Base-by-base conservation (phyloP, 805 yeast species). In the Wickerhamomyces chambardii region DNA sequence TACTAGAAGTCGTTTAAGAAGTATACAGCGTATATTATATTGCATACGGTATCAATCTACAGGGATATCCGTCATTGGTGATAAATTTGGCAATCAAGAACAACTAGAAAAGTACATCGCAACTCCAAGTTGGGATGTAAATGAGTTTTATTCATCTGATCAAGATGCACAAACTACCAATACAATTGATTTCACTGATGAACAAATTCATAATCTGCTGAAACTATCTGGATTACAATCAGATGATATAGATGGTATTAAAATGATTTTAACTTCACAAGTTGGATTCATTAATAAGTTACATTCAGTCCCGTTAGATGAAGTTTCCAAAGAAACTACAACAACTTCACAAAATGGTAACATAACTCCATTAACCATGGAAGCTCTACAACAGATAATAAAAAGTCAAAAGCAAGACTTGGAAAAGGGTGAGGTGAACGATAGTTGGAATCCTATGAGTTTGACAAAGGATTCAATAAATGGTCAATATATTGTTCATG, bases 191-290 rank as follows among this genome's bases (percentile, higher is more conserved):
- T n/a, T n/a, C n/a, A n/a, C n/a, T n/a, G n/a, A n/a, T n/a, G 24
- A 21, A 21, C 24, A 21, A 10, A 21, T 21, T 21, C 36, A 41
- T n/a, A 68, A 60, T 29, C 46, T 75, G 32, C 45, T 72, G 24
- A 59, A 60, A 28, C 48, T 75, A 16, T 68, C 81, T 0, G 82
- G 83, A 1, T 43, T 77, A 5, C 61, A 67, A 44, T 55, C 60
- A 10, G 19, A 54, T 4, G 35, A 36, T 0, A 48, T n/a, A n/a
- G n/a, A n/a, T n/a, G n/a, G n/a, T n/a, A n/a, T n/a, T n/a, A n/a
- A n/a, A n/a, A n/a, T n/a, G n/a, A n/a, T n/a, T n/a, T n/a, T n/a
- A n/a, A n/a, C n/a, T n/a, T 64, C 65, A 15, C 83, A 77, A 41
- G 56, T 76, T 17, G 50, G 55, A n/a, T 71, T 77, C 40, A 61